phyloP scores from a whole-genome alignment of 768 basidiomycete species.

The Suillus subaureus region DNA sequence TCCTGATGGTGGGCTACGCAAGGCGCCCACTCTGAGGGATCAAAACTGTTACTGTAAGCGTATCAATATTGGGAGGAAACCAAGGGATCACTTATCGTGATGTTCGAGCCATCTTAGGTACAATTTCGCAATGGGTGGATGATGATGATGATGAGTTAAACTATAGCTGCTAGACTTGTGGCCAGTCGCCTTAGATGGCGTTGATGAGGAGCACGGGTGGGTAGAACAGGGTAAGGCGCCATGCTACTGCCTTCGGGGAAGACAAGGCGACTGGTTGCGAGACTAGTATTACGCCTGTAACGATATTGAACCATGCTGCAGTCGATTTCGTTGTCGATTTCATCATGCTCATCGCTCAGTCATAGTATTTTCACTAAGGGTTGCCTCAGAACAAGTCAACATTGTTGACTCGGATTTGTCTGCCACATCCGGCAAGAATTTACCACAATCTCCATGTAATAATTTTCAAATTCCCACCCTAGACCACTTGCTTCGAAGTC shows the following conservation, averaged over 20 bases:
- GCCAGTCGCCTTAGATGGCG: background rate
- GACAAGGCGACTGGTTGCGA: background rate
- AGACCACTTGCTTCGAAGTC: background rate
- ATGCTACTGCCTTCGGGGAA: background rate
- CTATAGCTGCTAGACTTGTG: background rate
- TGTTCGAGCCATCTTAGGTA: constrained; percentile 14
- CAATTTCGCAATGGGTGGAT: constrained; percentile 14
- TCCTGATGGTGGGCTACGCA: constrained; percentile 22
- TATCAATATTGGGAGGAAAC: constrained; percentile 17
- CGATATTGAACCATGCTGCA: background rate
- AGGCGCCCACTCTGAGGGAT: constrained; percentile 17
- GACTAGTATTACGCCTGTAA: background rate
- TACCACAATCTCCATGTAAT: background rate
- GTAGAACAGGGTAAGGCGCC: background rate
- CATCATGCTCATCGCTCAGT: background rate
- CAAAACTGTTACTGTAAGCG: constrained; percentile 19
- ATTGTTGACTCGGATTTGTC: background rate
- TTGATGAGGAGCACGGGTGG: background rate
- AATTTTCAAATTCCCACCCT: background rate
- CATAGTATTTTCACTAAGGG: too few relatives aligned
- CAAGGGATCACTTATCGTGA: constrained; percentile 13
- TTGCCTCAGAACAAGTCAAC: background rate
- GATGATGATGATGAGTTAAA: constrained; percentile 17
- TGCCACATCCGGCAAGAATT: background rate
- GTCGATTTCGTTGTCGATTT: background rate